Percentiles rank a stretch among this genome's conserved stretches.
These are phyloP conservation scores for Dendrothele bispora DNA, from an alignment of 768 basidiomycete genomes.

Conservation along the genomic window DNA sequence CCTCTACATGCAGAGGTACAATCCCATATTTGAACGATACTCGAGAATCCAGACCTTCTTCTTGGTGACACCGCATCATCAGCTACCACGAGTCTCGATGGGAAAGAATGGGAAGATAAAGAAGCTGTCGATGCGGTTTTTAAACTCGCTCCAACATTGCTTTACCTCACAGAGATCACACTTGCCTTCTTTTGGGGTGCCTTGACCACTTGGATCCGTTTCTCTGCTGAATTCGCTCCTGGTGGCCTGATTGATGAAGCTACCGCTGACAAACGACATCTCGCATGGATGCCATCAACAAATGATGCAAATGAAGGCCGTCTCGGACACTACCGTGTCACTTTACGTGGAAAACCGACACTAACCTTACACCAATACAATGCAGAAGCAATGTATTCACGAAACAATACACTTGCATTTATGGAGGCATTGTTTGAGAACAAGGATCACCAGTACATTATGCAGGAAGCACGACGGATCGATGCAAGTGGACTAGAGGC, in stretches of 20 bases:
- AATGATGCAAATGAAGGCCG: too few relatives aligned
- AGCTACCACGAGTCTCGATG: slow-evolving; percentile 8
- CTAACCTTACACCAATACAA: too few relatives aligned
- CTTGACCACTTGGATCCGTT: slow-evolving; percentile 4
- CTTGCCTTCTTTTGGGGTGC: slow-evolving; percentile 13
- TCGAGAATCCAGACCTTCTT: slow-evolving; percentile 8
- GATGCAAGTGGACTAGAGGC: too few relatives aligned
- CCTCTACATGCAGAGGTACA: slow-evolving; percentile 8
- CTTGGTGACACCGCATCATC: background rate
- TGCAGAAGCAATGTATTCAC: too few relatives aligned
- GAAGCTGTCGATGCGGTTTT: slow-evolving; percentile 10
- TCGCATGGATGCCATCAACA: slow-evolving; percentile 9
- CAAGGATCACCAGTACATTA: too few relatives aligned
- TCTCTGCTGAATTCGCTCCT: slow-evolving; percentile 11
- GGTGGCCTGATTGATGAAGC: slow-evolving; percentile 2
- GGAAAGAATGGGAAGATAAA: slow-evolving; percentile 6
- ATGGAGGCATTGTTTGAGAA: too few relatives aligned
- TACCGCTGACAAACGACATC: background rate
- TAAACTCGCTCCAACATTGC: slow-evolving; percentile 2
- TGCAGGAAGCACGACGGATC: too few relatives aligned
- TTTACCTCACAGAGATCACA: background rate
- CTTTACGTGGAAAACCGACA: too few relatives aligned
- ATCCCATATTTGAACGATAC: slow-evolving; percentile 3
- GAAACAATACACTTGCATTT: too few relatives aligned
- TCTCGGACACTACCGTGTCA: too few relatives aligned